These are phyloP conservation scores for Cladosporium sp. DNA, from an alignment of 2,329 filamentous ascomycete species.

Conservation along the genomic window DNA sequence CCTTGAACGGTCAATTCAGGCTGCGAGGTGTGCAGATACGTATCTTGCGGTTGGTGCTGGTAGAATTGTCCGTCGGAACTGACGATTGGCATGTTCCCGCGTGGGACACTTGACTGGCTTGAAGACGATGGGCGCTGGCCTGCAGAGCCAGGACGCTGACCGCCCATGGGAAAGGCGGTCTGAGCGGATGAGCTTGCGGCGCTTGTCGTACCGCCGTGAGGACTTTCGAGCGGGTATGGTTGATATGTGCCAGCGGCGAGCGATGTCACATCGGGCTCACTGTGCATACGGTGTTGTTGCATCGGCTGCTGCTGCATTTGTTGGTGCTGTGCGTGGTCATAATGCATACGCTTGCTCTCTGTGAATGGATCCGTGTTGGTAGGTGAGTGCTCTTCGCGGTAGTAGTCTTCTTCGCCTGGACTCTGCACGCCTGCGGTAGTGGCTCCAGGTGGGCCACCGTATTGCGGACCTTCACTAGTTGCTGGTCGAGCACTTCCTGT, in stretches of 20 bases:
- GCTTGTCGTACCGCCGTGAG: constrained; percentile 12
- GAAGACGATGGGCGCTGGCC: constrained; percentile 8
- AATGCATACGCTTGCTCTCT: constrained; percentile 35
- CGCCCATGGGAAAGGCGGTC: constrained; percentile 22
- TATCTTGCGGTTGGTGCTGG: constrained; percentile 39
- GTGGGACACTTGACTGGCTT: constrained; percentile 8
- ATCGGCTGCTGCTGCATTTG: constrained; percentile 20
- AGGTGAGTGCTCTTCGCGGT: constrained; percentile 49
- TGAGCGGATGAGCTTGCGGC: constrained; percentile 15
- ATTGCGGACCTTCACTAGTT: constrained; percentile 34
- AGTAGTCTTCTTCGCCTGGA: constrained; percentile 39
- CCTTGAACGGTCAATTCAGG: constrained; percentile 12
- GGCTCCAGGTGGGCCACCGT: constrained; percentile 19
- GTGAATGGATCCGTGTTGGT: constrained; percentile 61
- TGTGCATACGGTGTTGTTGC: constrained; percentile 23
- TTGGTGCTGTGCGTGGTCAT: background rate
- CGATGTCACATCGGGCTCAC: constrained; percentile 35
- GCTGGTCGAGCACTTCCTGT: constrained; percentile 39
- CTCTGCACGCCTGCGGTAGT: constrained; percentile 21
- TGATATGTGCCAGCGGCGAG: constrained; percentile 30
- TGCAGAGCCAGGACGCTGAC: constrained; percentile 10
- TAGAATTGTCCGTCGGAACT: constrained; percentile 35
- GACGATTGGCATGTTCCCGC: constrained; percentile 26
- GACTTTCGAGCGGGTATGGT: constrained; percentile 17
- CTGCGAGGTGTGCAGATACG: constrained; percentile 28